These are phyloP conservation scores for Termitomyces sp. DNA, from an alignment of 768 basidiomycete species.

Conservation along the genomic window DNA sequence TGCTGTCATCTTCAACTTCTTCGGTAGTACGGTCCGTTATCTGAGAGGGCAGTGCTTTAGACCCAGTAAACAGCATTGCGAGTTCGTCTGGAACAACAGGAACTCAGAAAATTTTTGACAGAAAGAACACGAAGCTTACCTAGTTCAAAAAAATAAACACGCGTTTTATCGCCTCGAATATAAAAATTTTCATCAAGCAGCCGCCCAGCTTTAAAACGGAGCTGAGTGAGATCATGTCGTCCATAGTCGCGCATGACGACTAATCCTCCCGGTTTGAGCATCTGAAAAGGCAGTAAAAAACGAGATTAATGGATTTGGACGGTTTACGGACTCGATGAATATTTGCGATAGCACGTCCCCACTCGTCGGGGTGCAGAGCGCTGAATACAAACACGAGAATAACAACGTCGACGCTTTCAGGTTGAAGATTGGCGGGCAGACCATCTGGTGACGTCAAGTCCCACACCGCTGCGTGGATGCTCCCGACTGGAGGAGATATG, in stretches of 20 bases:
- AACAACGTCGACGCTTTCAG: slow-evolving; percentile 76
- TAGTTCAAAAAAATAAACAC: slow-evolving; percentile 94
- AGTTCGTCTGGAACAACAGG: slow-evolving; percentile 55
- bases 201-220: slow-evolving; percentile 85
- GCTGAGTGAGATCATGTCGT: slow-evolving; percentile 88
- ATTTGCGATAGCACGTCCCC: slow-evolving; percentile 78
- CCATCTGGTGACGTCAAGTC: slow-evolving; percentile 67
- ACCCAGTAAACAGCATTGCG: slow-evolving; percentile 73
- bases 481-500: slow-evolving; percentile 56
- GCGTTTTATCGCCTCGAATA: slow-evolving; percentile 92
- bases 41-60: slow-evolving; percentile 30
- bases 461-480: slow-evolving; percentile 82
- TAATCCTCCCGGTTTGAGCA: slow-evolving; percentile 85
- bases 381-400: slow-evolving; percentile 94
- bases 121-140: slow-evolving; percentile 37
- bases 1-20: slow-evolving; percentile 32
- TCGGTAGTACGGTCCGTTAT: slow-evolving; percentile 25
- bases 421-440: slow-evolving; percentile 59
- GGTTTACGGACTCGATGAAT: slow-evolving; percentile 54
- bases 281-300: slow-evolving; percentile 34
- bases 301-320: not conserved
- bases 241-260: slow-evolving; percentile 93
- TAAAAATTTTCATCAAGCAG: slow-evolving; percentile 94
- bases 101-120: not conserved
- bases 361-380: slow-evolving; percentile 91